Evolutionary conservation across 2,329 filamentous ascomycete genomes (phyloP).

Genomic region (Apiospora sp.): DNA sequence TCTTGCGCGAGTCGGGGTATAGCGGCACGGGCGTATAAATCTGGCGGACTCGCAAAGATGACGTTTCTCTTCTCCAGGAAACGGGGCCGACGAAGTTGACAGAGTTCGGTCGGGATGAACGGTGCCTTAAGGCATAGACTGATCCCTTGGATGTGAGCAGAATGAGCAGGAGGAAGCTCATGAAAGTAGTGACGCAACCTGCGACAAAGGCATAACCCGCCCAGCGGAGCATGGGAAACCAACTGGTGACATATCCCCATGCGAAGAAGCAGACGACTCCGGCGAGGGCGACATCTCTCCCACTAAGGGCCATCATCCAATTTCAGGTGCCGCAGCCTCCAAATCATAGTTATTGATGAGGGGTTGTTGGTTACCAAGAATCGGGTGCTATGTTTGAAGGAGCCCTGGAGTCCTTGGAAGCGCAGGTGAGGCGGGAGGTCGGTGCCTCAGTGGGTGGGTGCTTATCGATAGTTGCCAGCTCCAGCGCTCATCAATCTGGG

Average conservation of each 20-base stretch:
- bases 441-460: neutral
- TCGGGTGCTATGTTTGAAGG: slow-evolving; percentile 24
- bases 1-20: slow-evolving; percentile 76
- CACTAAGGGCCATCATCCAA: slow-evolving; percentile 72
- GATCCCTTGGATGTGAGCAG: slow-evolving; percentile 67
- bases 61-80: slow-evolving; percentile 75
- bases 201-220: slow-evolving; percentile 82
- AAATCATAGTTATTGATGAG: slow-evolving; percentile 43
- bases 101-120: slow-evolving; percentile 51
- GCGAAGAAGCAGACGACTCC: slow-evolving; percentile 78
- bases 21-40: slow-evolving; percentile 74
- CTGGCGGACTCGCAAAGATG: slow-evolving; percentile 69
- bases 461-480: slow-evolving; percentile 20
- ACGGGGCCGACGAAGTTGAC: slow-evolving; percentile 67
- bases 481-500: neutral
- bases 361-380: slow-evolving; percentile 15
- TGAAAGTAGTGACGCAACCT: slow-evolving; percentile 67
- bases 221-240: slow-evolving; percentile 84
- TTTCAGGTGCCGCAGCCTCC: slow-evolving; percentile 42
- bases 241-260: slow-evolving; percentile 87
- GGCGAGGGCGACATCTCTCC: slow-evolving; percentile 75
- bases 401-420: neutral
- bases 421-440: neutral
- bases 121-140: slow-evolving; percentile 49
- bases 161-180: slow-evolving; percentile 65